A percentile compares a stretch with the other conserved stretches of the same genome.
Conservation (phyloP, 2,329 filamentous ascomycete species). For the Chaetomium sp. region DNA sequence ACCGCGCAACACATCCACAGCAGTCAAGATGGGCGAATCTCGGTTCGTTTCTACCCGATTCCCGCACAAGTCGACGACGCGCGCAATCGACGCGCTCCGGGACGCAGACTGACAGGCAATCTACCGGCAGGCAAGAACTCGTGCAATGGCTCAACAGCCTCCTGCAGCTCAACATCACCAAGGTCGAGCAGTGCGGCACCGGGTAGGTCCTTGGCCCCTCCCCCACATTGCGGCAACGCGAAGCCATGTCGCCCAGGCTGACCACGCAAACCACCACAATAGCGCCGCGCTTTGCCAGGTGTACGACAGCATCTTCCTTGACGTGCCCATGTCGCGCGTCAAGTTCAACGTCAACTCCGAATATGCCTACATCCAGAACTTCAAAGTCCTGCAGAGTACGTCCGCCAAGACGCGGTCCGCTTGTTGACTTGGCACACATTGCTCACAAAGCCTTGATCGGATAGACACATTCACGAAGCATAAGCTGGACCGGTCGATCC, state of each 20-base stretch:
- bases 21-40: conserved; percentile 52
- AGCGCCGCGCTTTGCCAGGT: conserved; percentile 96
- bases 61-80: conserved; percentile 18
- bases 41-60: conserved; percentile 42
- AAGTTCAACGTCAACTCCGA: conserved; percentile 98
- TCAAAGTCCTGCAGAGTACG: conserved; percentile 95
- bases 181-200: conserved; percentile 98
- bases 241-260: conserved; percentile 14
- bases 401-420: conserved; percentile 29
- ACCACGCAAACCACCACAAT: conserved; percentile 29
- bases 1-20: conserved; percentile 23
- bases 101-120: conserved; percentile 27
- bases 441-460: not conserved
- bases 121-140: conserved; percentile 78
- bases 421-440: conserved; percentile 19
- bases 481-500: conserved; percentile 84
- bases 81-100: conserved; percentile 5
- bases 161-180: conserved; percentile 95
- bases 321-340: conserved; percentile 92
- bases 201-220: conserved; percentile 64
- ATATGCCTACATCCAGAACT: conserved; percentile 97
- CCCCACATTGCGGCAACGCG: conserved; percentile 18
- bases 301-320: conserved; percentile 96
- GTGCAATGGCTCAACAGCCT: conserved; percentile 97
- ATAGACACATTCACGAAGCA: conserved; percentile 82